phyloP scores from a whole-genome alignment of 192 early-diverging fungal species.

The Podila epicladia region DNA sequence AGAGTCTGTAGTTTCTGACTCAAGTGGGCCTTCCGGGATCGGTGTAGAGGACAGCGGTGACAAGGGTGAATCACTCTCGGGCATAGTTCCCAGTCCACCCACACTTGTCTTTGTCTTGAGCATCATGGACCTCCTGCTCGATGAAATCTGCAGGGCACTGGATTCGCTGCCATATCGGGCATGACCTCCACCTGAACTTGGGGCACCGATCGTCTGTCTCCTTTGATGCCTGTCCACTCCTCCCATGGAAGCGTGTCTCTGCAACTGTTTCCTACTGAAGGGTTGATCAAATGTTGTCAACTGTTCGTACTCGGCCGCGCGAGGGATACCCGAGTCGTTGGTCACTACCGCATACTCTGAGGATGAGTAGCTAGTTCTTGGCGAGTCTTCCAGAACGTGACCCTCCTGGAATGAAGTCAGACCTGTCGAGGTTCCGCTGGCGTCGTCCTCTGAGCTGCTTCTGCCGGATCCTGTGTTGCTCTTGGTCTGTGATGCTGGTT shows the following conservation, averaged over 20 bases:
- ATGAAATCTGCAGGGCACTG: slow-evolving; percentile 1
- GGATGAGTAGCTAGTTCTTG: slow-evolving; percentile 32
- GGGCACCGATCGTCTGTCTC: slow-evolving; percentile 31
- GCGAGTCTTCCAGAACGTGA: slow-evolving; percentile 28
- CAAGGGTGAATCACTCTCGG: slow-evolving; percentile 6
- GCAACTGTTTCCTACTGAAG: slow-evolving; percentile 31
- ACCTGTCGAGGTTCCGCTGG: slow-evolving; percentile 10
- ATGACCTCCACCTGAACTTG: slow-evolving; percentile 11
- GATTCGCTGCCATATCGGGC: slow-evolving; percentile 39
- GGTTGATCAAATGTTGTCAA: slow-evolving; percentile 43
- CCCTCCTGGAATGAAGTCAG: slow-evolving; percentile 40
- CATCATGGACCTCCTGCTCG: slow-evolving; percentile 11
- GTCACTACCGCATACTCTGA: slow-evolving; percentile 14
- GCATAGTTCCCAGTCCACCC: slow-evolving; percentile 13
- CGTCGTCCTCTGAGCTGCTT: slow-evolving; percentile 42
- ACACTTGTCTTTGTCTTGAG: slow-evolving; percentile 12
- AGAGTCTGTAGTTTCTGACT: neutral
- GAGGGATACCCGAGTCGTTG: slow-evolving; percentile 4
- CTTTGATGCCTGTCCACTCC: slow-evolving; percentile 30
- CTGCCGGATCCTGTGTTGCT: slow-evolving; percentile 14
- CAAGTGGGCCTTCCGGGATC: neutral
- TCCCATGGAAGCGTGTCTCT: slow-evolving; percentile 20
- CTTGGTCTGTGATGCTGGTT: neutral
- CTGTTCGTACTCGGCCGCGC: slow-evolving; percentile 23
- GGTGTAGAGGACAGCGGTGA: neutral